These are phyloP conservation scores for Stephania japonica DNA, from an alignment of 164 flowering plant genomes.

Conservation along the genomic window DNA sequence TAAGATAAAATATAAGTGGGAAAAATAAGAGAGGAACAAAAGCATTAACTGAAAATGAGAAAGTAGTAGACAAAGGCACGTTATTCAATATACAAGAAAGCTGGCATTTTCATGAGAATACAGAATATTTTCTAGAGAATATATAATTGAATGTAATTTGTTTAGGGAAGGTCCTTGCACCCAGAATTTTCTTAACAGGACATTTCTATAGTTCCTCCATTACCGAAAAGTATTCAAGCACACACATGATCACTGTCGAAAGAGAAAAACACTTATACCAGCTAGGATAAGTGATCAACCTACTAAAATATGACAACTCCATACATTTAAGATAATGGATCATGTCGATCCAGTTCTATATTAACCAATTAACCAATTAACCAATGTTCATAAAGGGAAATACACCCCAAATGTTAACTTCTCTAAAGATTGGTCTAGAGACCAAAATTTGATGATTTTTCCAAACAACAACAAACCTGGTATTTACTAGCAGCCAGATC, in stretches of 20 bases:
- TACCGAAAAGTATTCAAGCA: not conserved
- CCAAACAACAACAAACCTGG: constrained; percentile 46
- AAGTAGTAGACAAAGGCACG: not conserved
- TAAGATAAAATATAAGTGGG: not conserved
- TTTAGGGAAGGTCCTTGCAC: not conserved
- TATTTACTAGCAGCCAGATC: constrained; percentile 94
- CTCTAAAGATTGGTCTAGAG: not conserved
- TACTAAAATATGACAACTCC: not conserved
- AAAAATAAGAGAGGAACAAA: not conserved
- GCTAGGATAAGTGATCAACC: not conserved
- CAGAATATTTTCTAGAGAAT: not conserved
- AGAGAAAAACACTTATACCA: not conserved
- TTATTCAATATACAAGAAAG: not conserved
- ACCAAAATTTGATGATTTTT: constrained; percentile 3
- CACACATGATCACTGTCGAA: not conserved
- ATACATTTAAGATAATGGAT: not conserved
- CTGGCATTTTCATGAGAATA: not conserved
- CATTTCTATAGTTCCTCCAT: not conserved
- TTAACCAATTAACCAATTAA: too few relatives aligned
- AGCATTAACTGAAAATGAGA: not conserved
- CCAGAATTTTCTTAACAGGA: not conserved
- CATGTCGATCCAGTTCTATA: not conserved
- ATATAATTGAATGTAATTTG: too few relatives aligned
- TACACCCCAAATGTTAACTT: not conserved
- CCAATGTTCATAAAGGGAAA: not conserved